phyloP scores from a whole-genome alignment of 176 grass and related monocot species.

The Zea luxurians region DNA sequence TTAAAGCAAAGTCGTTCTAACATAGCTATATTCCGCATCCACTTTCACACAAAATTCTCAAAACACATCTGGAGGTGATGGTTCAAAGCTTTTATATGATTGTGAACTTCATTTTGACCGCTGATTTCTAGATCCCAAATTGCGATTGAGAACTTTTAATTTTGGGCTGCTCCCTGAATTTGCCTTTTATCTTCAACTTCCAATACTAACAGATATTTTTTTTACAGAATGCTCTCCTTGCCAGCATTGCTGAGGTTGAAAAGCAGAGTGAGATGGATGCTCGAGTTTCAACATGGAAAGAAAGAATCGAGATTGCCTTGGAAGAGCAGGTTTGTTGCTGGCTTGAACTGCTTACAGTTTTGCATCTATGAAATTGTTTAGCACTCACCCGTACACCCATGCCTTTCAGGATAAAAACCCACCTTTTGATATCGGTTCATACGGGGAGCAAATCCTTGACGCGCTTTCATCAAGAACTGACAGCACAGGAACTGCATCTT shows the following conservation, averaged over 20 bases:
- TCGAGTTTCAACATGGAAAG: conserved; percentile 95
- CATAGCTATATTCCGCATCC: neutral
- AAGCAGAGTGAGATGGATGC: conserved; percentile 82
- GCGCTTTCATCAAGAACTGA: conserved; percentile 53
- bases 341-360: conserved; percentile 17
- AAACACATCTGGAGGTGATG: neutral
- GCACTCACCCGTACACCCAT: neutral
- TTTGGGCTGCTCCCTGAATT: neutral
- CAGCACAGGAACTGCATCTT: conserved; percentile 50
- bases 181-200: conserved; percentile 3
- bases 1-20: neutral
- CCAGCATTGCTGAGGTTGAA: conserved; percentile 78
- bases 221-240: conserved; percentile 69
- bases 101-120: neutral
- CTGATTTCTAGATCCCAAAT: conserved; percentile 1
- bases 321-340: conserved; percentile 74
- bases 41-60: neutral
- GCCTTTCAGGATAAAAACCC: conserved; percentile 67
- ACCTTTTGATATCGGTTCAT: conserved; percentile 93
- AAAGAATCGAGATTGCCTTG: conserved; percentile 78
- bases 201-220: conserved; percentile 23
- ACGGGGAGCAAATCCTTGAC: conserved; percentile 80
- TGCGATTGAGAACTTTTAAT: neutral
- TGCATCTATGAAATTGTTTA: conserved; percentile 27
- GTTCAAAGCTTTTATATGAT: neutral